These are phyloP conservation scores for Trichodelitschia bisporula DNA, from an alignment of 495 filamentous ascomycete species.

Conservation along the genomic window DNA sequence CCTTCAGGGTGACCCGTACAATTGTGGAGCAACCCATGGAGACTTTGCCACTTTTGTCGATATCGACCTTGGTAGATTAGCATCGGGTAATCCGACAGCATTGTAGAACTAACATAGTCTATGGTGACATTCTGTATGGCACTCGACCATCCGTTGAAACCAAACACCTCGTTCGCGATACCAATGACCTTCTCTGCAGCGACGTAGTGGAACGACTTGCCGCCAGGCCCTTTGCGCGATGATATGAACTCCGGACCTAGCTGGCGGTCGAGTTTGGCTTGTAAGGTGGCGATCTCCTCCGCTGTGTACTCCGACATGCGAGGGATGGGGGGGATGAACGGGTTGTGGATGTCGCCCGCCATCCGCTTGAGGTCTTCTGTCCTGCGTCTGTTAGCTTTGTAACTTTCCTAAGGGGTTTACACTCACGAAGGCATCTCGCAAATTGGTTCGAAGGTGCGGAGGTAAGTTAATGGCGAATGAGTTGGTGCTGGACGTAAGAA, in stretches of 20 bases:
- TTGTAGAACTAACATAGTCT: constrained; percentile 42
- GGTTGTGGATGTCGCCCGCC: constrained; percentile 30
- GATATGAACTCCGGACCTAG: constrained; percentile 96
- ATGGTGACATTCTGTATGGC: constrained; percentile 70
- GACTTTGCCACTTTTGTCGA: constrained; percentile 35
- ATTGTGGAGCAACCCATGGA: constrained; percentile 68
- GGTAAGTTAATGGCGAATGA: too few relatives aligned
- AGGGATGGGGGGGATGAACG: constrained; percentile 46
- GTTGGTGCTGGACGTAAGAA: too few relatives aligned
- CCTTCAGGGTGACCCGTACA: constrained; percentile 64
- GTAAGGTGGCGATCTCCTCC: constrained; percentile 69
- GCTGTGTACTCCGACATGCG: constrained; percentile 62
- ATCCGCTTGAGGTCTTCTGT: constrained; percentile 54
- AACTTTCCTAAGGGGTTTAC: constrained; percentile 8
- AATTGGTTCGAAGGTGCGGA: too few relatives aligned
- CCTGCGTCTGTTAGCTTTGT: constrained; percentile 18
- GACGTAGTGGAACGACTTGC: constrained; percentile 74
- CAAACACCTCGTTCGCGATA: constrained; percentile 92
- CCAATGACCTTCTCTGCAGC: constrained; percentile 83
- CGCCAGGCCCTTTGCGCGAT: constrained; percentile 49
- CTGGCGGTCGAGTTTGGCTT: constrained; percentile 67
- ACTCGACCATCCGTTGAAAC: constrained; percentile 96
- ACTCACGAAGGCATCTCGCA: constrained; percentile 14
- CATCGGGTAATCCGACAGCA: constrained; percentile 4
- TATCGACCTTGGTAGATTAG: constrained; percentile 31